Percentiles rank a stretch among this genome's conserved stretches.
These are phyloP conservation scores for Penicillium chermesinum DNA, from an alignment of 495 filamentous ascomycete genomes.

Conservation along the genomic window DNA sequence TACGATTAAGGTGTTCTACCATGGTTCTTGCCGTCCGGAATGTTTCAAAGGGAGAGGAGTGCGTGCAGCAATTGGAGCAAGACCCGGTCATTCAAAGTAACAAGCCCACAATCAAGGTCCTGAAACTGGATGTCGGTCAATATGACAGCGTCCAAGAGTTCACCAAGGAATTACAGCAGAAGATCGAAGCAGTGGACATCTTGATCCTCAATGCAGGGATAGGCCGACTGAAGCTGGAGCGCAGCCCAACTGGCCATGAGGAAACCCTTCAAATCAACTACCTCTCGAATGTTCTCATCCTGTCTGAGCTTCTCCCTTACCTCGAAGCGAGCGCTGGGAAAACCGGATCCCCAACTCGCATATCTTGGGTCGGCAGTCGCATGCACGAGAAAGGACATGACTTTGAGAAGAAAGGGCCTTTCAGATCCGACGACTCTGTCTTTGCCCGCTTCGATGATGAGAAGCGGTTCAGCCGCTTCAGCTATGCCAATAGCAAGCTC, in stretches of 20 bases:
- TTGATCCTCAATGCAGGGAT: conserved; percentile 34
- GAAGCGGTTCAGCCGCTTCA: conserved; percentile 11
- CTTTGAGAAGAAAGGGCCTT: conserved; percentile 11
- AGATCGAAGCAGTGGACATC: conserved; percentile 19
- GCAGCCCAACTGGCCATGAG: conserved; percentile 28
- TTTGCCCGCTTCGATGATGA: conserved; percentile 24
- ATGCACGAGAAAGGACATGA: conserved; percentile 8
- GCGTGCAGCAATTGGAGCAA: conserved; percentile 2
- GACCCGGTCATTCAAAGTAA: conserved; percentile 5
- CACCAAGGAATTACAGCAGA: conserved; percentile 12
- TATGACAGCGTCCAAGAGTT: conserved; percentile 25
- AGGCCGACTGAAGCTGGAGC: conserved; percentile 12
- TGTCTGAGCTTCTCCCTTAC: conserved; percentile 27
- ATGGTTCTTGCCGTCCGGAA: conserved; percentile 25
- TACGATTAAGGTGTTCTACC: conserved; percentile 6
- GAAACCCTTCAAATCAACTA: conserved; percentile 30
- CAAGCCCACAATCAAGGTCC: conserved; percentile 16
- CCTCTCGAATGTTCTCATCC: conserved; percentile 28
- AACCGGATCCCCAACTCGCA: conserved; percentile 15
- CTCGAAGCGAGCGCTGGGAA: conserved; percentile 20
- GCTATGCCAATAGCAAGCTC: conserved; percentile 30
- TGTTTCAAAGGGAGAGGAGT: conserved; percentile 15
- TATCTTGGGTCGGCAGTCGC: conserved; percentile 32
- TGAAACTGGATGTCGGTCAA: conserved; percentile 19
- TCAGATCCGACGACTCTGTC: conserved; percentile 11